Evolutionary conservation across 768 basidiomycete species (phyloP), one percentile per base, ranked within the genome.

Genomic region (Mycena metata): DNA sequence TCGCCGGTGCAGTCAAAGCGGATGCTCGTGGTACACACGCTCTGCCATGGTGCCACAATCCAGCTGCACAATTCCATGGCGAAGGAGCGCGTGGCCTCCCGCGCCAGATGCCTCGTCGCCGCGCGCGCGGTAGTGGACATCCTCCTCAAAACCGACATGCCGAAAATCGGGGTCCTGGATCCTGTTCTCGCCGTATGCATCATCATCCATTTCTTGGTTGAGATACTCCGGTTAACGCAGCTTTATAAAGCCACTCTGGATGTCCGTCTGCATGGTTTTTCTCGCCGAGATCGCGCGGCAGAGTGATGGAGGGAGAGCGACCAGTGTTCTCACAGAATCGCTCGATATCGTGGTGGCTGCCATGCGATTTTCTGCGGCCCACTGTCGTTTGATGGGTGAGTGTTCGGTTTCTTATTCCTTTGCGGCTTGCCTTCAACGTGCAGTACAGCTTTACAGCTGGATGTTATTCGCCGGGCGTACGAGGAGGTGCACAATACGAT

Each of bases 11-110:
- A 65, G 5, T 47, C 51, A 3, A 72, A 72, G 16, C 17, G 43
- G 46, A 49, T 75, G 33, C 57, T 76, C 17, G 69, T 76, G 19
- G 73, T 74, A 11, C 78, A 78, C 51, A 74, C 66, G 39, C 64
- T 79, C 58, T 70, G 73, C 45, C 71, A 70, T 5, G 66, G 72
- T 11, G 76, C 78, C 41, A 70, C 69, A 8, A 76, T 77, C 36
- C 76, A 76, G 62, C 69, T 79, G 16, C 74, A 77, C 60, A 64
- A 57, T 24, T 49, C 66, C 30, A 70, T 71, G 33, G 57, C 60
- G 41, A 62, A 59, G 23, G 51, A 59, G 24, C 64, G 69, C 41
- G 8, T 13, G 23, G 23, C 39, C 6, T 69, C 71, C 4, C 63
- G 55, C 16, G 47, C 19, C 0, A 68, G 66, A 41, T 17, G 30